Evolutionary conservation across 345 rosid species (phyloP), one percentile per base, ranked within the genome.

Genomic region (Salix koriyanagi): DNA sequence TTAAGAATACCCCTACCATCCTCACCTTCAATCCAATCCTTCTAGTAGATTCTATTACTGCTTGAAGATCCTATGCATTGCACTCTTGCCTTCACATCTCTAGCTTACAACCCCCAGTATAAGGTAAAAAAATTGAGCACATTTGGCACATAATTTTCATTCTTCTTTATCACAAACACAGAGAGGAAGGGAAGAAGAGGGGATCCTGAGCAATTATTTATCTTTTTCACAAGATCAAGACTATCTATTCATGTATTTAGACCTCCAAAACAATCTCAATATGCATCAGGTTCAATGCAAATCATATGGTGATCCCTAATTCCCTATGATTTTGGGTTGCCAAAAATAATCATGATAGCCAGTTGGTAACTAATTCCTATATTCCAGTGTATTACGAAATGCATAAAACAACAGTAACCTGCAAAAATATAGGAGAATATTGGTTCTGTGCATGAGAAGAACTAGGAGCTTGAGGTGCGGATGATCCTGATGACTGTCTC

Each of bases 341-440:
- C 72, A 39, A 41, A 8, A 41, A 73, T 56, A 73, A 73, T 37
- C 52, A 71, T 65, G 65, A 61, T 19, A 62, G 28, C 30, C 46
- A 64, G 32, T 65, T 26, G 18, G 50, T 14, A 75, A n/a, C 1
- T 25, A 25, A 50, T 32, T 52, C 60, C 70, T 21, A 76, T 54
- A 50, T 56, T 67, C 23, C 46, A 32, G 4, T 16, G n/a, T 4
- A 39, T 69, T 23, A 73, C n/a, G 4, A 42, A 11, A 28, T 6
- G 46, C 12, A 67, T 66, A 52, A 12, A 72, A 67, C 12, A 30
- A 58, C 25, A 62, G 7, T 21, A 58, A 93, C 99, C 98, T 96
- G 99, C 88, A 92, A 88, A 84, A 96, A 92, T 86, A 96, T 96
- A 73, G 97, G 99, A 72, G 99, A 90, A 84, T 84, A 91, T 73